Conservation (phyloP, 1,284 basidiomycete species). For the Marasmius fiardii region DNA sequence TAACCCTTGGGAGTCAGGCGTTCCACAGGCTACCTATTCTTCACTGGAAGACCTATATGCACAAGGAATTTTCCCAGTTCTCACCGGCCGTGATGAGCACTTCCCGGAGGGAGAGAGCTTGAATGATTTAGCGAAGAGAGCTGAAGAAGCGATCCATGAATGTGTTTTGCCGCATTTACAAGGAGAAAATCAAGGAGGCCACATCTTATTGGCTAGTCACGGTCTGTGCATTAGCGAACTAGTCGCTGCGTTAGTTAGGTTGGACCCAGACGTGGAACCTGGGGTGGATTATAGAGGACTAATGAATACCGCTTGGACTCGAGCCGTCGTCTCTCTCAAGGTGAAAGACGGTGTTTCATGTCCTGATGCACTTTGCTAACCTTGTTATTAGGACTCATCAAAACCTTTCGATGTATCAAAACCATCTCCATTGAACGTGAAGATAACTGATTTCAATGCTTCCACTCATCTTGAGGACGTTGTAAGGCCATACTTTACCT, state of each 20-base stretch:
- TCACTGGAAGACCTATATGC: slow-evolving; percentile 41
- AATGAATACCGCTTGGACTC: slow-evolving; percentile 66
- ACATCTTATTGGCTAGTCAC: slow-evolving; percentile 71
- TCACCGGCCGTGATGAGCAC: slow-evolving; percentile 44
- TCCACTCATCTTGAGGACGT: slow-evolving; percentile 20
- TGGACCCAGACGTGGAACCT: slow-evolving; percentile 37
- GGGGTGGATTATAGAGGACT: slow-evolving; percentile 45
- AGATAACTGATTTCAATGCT: slow-evolving; percentile 27
- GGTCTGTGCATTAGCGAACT: slow-evolving; percentile 70
- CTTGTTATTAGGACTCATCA: slow-evolving; percentile 1
- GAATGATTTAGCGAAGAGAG: slow-evolving; percentile 58
- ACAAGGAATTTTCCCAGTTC: slow-evolving; percentile 46
- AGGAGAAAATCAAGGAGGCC: slow-evolving; percentile 35
- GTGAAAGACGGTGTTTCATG: slow-evolving; percentile 25
- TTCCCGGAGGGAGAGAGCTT: slow-evolving; percentile 71
- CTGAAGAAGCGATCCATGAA: slow-evolving; percentile 50
- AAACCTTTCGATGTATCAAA: slow-evolving; percentile 8
- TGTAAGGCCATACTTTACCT: not conserved
- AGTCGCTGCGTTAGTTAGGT: slow-evolving; percentile 44
- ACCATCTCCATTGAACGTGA: slow-evolving; percentile 15
- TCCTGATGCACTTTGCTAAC: not conserved
- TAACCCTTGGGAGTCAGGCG: slow-evolving; percentile 38
- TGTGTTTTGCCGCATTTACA: slow-evolving; percentile 57
- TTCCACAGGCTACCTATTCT: slow-evolving; percentile 24
- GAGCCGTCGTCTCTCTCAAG: slow-evolving; percentile 43